Conservation (phyloP, 2,329 filamentous ascomycete genomes). For the Diaporthe destruens region DNA sequence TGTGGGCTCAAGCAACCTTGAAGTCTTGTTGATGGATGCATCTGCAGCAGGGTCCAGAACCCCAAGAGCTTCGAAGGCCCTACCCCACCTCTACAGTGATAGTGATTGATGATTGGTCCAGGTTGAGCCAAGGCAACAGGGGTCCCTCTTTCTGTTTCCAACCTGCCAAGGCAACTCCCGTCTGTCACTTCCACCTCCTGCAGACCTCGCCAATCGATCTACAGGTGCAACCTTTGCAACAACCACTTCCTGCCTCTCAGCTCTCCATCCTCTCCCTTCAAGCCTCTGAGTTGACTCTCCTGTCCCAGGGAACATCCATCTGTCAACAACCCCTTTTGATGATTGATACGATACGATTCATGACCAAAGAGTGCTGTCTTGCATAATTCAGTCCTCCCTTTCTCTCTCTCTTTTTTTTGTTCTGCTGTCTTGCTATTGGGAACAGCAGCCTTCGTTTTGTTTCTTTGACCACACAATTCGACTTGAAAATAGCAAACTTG, state of each 20-base stretch:
- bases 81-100: neutral
- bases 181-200: constrained; percentile 31
- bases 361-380: constrained; percentile 33
- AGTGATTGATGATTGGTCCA: neutral
- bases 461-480: constrained; percentile 15
- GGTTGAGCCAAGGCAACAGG: neutral
- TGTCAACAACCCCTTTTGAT: constrained; percentile 28
- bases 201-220: constrained; percentile 24
- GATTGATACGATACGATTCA: constrained; percentile 39
- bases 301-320: neutral
- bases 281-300: neutral
- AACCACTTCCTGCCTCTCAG: neutral
- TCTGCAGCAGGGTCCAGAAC: neutral
- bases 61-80: neutral
- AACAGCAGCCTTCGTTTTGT: constrained; percentile 17
- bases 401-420: constrained; percentile 25
- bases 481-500: constrained; percentile 4
- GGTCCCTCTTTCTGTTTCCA: constrained; percentile 39
- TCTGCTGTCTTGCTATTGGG: constrained; percentile 24
- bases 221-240: constrained; percentile 24
- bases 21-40: neutral
- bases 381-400: constrained; percentile 25
- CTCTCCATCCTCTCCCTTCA: neutral
- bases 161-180: neutral
- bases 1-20: neutral